phyloP scores from a whole-genome alignment of 352 stramenopile species.

The Pythium pyrilobum region DNA sequence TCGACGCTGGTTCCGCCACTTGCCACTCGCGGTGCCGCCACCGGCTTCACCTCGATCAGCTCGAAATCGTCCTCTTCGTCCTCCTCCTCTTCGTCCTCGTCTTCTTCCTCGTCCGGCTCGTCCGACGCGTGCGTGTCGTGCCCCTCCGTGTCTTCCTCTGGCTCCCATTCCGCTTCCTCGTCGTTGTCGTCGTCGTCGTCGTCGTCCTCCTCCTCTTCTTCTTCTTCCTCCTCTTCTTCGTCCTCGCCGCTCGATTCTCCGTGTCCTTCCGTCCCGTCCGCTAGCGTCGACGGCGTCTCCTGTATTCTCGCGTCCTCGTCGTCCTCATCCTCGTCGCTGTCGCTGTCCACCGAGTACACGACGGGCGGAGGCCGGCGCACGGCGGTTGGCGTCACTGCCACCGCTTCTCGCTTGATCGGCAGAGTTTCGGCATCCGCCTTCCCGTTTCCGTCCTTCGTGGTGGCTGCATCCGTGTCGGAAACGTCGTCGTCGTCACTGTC shows the following conservation, averaged over 20 bases:
- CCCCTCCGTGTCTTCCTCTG: constrained; percentile 1
- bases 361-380: background rate
- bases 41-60: no score
- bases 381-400: background rate
- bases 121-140: constrained; percentile 21
- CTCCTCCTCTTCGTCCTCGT: constrained; percentile 25
- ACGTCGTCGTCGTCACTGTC: constrained; percentile 10
- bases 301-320: background rate
- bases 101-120: constrained; percentile 19
- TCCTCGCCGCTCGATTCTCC: background rate
- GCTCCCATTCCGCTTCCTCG: constrained; percentile 23
- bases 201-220: constrained; percentile 15
- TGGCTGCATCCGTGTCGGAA: background rate
- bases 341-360: constrained; percentile 21
- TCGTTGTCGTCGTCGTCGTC: constrained; percentile 20
- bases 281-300: background rate
- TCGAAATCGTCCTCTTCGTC: constrained; percentile 2
- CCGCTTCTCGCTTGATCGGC: background rate
- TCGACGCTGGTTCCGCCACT: no score
- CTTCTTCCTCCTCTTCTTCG: constrained; percentile 14
- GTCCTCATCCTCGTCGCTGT: constrained; percentile 7
- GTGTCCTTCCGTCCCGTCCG: background rate
- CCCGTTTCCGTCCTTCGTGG: background rate
- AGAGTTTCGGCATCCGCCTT: background rate
- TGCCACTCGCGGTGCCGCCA: no score